Evolutionary conservation across 768 basidiomycete species (phyloP), one percentile per base, ranked within the genome.

Genomic region (Porphyrellus cyaneotinctus): DNA sequence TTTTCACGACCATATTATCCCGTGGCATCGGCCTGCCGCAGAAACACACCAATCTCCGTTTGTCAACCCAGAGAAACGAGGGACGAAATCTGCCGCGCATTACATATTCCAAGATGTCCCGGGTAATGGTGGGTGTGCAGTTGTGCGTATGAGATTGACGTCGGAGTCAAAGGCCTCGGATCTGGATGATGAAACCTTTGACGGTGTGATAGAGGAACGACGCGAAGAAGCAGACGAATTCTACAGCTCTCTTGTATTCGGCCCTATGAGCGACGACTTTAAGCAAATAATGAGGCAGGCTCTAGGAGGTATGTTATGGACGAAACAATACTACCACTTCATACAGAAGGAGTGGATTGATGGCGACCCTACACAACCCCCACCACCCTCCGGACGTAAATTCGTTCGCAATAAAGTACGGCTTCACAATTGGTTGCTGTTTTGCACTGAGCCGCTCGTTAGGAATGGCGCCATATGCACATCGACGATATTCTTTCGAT

Each of bases 201-300:
- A 99, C 59, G 87, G 87, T 57, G 78, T 79, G 32, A 78, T 99
- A 23, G 95, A 98, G 61, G 92, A 94, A 67, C 79, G 97, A 41
- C 78, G 95, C 46, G 80, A 87, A 58, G 97, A 99, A 68, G 92
- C 94, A 7, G 92, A 98, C 67, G 97, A 99, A 71, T 99, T 99
- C 67, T 99, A 97, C 70, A 76, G 78, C 36, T 77, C 81, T 6
- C 78, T 98, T 49, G 84, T 85, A 36, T 78, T 85, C 58, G 92
- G 92, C 4, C 84, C 89, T 14, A 85, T 95, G 64, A 90, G 82
- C 62, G 92, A 97, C 53, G 97, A 99, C 72, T 73, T 98, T 61
- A 86, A 84, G 67, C 95, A 95, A 69, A 88, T 99, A 59, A 97
- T 91, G 91, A 78, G 97, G 56, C 97, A 98, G 72, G 97, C 95